These are phyloP conservation scores for Tremellales sp. DNA, from an alignment of 1,284 basidiomycete genomes.

Conservation along the genomic window DNA sequence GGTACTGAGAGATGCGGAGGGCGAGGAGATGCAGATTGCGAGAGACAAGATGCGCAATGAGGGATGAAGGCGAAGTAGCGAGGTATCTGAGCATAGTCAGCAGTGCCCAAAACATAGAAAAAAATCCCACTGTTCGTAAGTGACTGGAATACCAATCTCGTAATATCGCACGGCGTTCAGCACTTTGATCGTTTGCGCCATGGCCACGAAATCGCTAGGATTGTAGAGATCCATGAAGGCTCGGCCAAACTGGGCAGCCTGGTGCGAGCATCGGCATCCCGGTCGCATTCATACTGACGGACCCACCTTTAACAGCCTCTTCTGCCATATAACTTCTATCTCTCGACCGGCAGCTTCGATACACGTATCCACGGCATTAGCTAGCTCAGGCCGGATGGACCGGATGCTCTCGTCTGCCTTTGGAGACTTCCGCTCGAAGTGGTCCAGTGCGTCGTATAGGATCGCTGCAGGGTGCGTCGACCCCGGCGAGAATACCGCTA, in stretches of 20 bases:
- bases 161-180: slow-evolving; percentile 87
- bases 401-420: slow-evolving; percentile 92
- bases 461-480: slow-evolving; percentile 89
- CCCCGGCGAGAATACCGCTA: slow-evolving; percentile 84
- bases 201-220: slow-evolving; percentile 81
- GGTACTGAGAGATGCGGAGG: slow-evolving; percentile 80
- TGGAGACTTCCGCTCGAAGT: slow-evolving; percentile 74
- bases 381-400: slow-evolving; percentile 78
- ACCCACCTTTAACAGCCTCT: slow-evolving; percentile 72
- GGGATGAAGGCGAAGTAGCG: slow-evolving; percentile 67
- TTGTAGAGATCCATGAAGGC: slow-evolving; percentile 91
- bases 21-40: slow-evolving; percentile 88
- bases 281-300: not conserved
- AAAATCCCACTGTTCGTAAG: slow-evolving; percentile 71
- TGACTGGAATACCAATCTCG: slow-evolving; percentile 89
- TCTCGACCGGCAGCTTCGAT: slow-evolving; percentile 90
- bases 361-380: slow-evolving; percentile 83
- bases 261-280: not conserved
- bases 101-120: not conserved
- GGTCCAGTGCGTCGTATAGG: slow-evolving; percentile 86
- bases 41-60: slow-evolving; percentile 77
- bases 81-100: slow-evolving; percentile 58
- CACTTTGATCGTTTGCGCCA: slow-evolving; percentile 91
- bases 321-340: slow-evolving; percentile 87
- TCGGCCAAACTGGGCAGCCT: slow-evolving; percentile 94